Evolutionary conservation across 441 rosid genomes (phyloP).

Genomic region (Gossypium davidsonii): DNA sequence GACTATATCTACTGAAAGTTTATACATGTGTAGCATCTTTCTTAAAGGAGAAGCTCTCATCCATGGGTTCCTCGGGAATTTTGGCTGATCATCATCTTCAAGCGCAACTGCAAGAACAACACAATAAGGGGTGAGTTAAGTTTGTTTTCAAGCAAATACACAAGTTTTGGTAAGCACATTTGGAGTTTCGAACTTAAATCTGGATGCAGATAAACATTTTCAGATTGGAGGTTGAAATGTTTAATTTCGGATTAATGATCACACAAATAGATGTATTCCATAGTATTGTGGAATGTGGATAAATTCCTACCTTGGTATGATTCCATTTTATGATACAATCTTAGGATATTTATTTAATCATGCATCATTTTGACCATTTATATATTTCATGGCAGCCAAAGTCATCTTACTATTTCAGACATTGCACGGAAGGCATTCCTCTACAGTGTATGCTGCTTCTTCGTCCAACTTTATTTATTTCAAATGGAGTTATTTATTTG

Average conservation of each 20-base stretch:
- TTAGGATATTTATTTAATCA: neutral
- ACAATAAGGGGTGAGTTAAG: conserved; percentile 65
- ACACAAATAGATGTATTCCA: neutral
- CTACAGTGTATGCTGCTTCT: conserved; percentile 64
- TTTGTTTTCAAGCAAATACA: neutral
- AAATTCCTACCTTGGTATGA: neutral
- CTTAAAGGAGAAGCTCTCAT: conserved; percentile 87
- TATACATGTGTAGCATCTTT: conserved; percentile 73
- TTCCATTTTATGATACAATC: neutral
- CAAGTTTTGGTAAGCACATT: neutral
- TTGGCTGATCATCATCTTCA: conserved; percentile 99
- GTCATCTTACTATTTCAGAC: conserved; percentile 83
- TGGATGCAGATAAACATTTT: neutral
- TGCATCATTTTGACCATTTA: conserved; percentile 1
- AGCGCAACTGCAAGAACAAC: conserved; percentile 85
- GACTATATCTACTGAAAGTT: conserved; percentile 31
- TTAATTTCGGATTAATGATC: neutral
- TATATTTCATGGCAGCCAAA: conserved; percentile 52
- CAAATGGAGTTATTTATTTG: neutral
- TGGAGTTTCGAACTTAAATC: neutral
- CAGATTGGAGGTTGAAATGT: conserved; percentile 2
- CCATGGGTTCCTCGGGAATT: conserved; percentile 93
- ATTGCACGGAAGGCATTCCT: conserved; percentile 97
- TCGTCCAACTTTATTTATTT: neutral
- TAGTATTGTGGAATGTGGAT: neutral